These are phyloP conservation scores for Penicillium malachiteum DNA, from an alignment of 495 filamentous ascomycete genomes.

Conservation along the genomic window DNA sequence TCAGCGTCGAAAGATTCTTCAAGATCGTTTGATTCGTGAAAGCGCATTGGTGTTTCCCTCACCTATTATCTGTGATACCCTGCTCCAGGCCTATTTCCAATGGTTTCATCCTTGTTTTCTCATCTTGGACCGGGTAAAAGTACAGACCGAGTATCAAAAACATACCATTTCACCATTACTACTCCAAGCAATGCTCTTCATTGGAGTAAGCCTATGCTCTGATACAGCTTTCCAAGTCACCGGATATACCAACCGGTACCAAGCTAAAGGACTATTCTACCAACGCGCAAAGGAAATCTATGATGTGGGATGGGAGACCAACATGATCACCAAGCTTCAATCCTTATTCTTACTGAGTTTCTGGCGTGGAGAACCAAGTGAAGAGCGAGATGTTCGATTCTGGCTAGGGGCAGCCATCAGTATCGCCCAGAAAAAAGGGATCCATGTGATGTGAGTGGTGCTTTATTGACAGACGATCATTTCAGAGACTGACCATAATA, in stretches of 20 bases:
- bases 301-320: slow-evolving; percentile 42
- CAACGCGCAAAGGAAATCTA: slow-evolving; percentile 44
- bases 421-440: slow-evolving; percentile 44
- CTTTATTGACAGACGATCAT: background rate
- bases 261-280: slow-evolving; percentile 41
- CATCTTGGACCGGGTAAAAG: slow-evolving; percentile 31
- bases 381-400: slow-evolving; percentile 43
- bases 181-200: slow-evolving; percentile 43
- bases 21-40: slow-evolving; percentile 32
- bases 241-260: slow-evolving; percentile 36
- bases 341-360: slow-evolving; percentile 47
- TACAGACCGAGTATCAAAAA: slow-evolving; percentile 27
- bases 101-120: slow-evolving; percentile 50
- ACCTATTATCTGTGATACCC: slow-evolving; percentile 25
- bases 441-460: slow-evolving; percentile 42
- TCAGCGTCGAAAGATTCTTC: slow-evolving; percentile 16
- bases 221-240: slow-evolving; percentile 29
- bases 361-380: slow-evolving; percentile 39
- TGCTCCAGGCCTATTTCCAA: slow-evolving; percentile 42
- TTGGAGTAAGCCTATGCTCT: slow-evolving; percentile 42
- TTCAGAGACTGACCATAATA: slow-evolving; percentile 13
- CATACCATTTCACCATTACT: slow-evolving; percentile 38
- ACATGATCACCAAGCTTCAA: slow-evolving; percentile 36
- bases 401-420: slow-evolving; percentile 44
- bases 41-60: slow-evolving; percentile 40